Evolutionary conservation across 2,329 filamentous ascomycete species (phyloP), one percentile per base, ranked within the genome.

Genomic region (Phaeosphaeria sp.): DNA sequence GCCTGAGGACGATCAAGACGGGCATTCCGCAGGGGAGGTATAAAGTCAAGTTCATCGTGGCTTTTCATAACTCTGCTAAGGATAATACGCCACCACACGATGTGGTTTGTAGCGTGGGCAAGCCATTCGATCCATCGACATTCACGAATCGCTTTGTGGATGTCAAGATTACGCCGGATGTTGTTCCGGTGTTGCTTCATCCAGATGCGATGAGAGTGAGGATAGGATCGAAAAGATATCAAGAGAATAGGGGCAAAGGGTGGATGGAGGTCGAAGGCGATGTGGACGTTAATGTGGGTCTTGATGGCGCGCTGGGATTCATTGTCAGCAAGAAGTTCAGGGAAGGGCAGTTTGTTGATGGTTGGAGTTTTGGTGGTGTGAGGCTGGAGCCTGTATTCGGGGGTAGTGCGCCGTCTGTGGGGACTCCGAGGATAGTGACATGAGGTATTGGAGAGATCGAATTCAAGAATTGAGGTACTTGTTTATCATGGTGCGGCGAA

Each of bases 321-420:
- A 62, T 77, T 17, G 60, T 78, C 27, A 78, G 66, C 50, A 75
- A 71, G 62, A 73, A 59, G 52, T 78, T 57, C 30, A 60, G 73
- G 50, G 68, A 77, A 57, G 73, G 65, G 2, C 63, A 66, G 9
- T 57, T 54, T 33, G 63, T 77, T 1, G 73, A 73, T 59, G 76
- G 76, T 0, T 78, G 75, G 75, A 76, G 68, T 52, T 78, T 78
- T 66, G 76, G 76, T 0, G 76, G 76, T 0, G 73, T 78, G 36
- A 65, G 72, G 46, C 41, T 78, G 54, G 68, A 77, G 60, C 76
- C 76, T 1, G 63, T 76, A 6, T 76, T 76, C 62, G 68, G 62
- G 11, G 55, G 41, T 9, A 43, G 41, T 43, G 5, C 41, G 18
- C 30, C 21, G 36, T n/a, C 23, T 30, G 39, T 55, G n/a, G 59